phyloP scores from a whole-genome alignment of 768 basidiomycete species.

The Cystobasidium tubakii region DNA sequence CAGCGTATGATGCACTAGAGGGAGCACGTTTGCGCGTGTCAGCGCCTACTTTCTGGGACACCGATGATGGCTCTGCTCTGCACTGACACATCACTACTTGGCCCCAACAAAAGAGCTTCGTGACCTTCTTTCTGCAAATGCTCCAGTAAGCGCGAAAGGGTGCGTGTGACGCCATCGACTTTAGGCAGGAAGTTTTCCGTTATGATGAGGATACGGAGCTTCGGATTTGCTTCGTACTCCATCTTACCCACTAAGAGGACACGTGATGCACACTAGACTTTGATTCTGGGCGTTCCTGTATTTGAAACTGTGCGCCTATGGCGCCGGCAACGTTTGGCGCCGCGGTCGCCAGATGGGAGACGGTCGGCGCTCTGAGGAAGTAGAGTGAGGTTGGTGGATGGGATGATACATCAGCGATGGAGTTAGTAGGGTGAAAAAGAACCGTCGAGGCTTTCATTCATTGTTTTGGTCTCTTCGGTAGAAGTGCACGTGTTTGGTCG shows the following conservation, averaged over 20 bases:
- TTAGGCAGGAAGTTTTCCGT: slow-evolving; percentile 45
- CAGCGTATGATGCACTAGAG: slow-evolving; percentile 48
- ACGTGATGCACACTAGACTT: too few species aligned
- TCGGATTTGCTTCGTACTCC: background rate
- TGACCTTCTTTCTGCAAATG: slow-evolving; percentile 53
- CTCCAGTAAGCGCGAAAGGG: slow-evolving; percentile 52
- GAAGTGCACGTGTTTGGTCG: background rate
- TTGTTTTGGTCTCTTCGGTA: background rate
- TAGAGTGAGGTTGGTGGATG: too few species aligned
- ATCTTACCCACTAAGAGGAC: background rate
- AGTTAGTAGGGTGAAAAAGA: background rate
- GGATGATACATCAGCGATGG: background rate
- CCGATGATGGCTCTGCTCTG: too few species aligned
- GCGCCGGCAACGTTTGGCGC: too few species aligned
- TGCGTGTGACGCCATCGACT: slow-evolving; percentile 54
- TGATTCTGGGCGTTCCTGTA: too few species aligned
- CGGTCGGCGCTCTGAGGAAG: too few species aligned
- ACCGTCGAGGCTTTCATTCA: background rate
- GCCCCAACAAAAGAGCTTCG: slow-evolving; percentile 53
- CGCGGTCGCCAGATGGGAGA: too few species aligned
- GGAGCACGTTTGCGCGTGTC: too few species aligned
- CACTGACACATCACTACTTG: slow-evolving; percentile 50
- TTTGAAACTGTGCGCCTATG: too few species aligned
- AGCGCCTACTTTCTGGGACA: too few species aligned
- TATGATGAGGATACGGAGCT: slow-evolving; percentile 16